Evolutionary conservation across 2,329 filamentous ascomycete genomes (phyloP).

Genomic region (Penicillium sp.): DNA sequence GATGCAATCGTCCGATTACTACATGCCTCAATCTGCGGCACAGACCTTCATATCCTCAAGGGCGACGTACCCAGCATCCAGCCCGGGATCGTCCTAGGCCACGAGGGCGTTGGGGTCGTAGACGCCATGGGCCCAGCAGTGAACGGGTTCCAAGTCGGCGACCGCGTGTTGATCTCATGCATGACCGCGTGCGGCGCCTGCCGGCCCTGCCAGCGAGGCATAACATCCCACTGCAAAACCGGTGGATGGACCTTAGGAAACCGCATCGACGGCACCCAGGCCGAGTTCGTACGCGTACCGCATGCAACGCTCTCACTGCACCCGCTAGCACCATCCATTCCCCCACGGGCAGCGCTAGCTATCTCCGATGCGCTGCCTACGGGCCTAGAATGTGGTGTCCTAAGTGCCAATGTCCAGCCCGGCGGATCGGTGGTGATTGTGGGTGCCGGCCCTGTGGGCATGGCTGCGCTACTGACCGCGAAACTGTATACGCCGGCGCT

Average conservation of each 20-base stretch:
- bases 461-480: constrained; percentile 2
- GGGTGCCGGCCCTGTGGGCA: constrained; percentile 13
- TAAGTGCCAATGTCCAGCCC: constrained; percentile 53
- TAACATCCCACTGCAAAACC: constrained; percentile 48
- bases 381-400: constrained; percentile 59
- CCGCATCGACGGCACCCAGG: constrained; percentile 48
- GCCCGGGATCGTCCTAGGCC: constrained; percentile 55
- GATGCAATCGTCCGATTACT: constrained; percentile 57
- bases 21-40: constrained; percentile 59
- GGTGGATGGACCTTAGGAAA: constrained; percentile 43
- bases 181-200: not conserved
- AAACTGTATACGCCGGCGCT: not conserved
- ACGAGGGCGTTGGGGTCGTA: constrained; percentile 27
- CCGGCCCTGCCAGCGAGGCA: not conserved
- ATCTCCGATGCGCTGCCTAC: constrained; percentile 64
- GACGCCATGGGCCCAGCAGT: not conserved
- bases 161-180: not conserved
- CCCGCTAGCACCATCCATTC: constrained; percentile 48
- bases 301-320: constrained; percentile 57
- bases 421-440: constrained; percentile 4
- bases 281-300: constrained; percentile 61
- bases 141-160: not conserved
- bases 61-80: constrained; percentile 57
- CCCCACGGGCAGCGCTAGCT: constrained; percentile 45
- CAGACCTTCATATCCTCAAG: constrained; percentile 61